Evolutionary conservation across 2,329 filamentous ascomycete species (phyloP).

Genomic region (Xylariaceae sp.): DNA sequence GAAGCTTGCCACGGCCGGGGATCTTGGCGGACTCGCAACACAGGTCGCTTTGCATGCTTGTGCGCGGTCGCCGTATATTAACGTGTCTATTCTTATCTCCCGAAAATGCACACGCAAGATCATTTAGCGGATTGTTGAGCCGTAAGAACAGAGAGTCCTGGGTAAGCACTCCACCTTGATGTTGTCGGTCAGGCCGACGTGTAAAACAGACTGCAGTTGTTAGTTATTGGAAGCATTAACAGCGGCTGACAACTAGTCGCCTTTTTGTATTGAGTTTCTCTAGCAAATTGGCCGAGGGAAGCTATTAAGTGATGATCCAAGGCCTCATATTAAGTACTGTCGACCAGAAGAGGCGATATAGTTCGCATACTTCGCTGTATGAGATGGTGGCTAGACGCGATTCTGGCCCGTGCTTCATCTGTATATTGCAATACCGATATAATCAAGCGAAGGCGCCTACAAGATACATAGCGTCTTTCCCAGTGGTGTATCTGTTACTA

Average conservation of each 20-base stretch:
- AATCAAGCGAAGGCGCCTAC: not conserved
- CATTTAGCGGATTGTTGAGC: slow-evolving; percentile 25
- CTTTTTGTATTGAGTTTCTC: not conserved
- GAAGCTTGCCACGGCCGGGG: slow-evolving; percentile 22
- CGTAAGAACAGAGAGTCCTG: slow-evolving; percentile 7
- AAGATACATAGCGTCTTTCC: no score
- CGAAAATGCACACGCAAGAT: slow-evolving; percentile 25
- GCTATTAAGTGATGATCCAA: not conserved
- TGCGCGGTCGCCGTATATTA: slow-evolving; percentile 35
- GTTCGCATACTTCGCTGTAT: slow-evolving; percentile 16
- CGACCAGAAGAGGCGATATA: slow-evolving; percentile 7
- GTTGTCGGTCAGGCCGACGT: not conserved
- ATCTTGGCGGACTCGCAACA: slow-evolving; percentile 31
- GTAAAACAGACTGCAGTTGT: not conserved
- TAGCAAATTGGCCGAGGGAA: not conserved
- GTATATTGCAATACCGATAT: slow-evolving; percentile 9
- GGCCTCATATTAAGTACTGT: slow-evolving; percentile 12
- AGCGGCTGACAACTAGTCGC: not conserved
- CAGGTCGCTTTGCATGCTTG: slow-evolving; percentile 24
- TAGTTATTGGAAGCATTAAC: no score
- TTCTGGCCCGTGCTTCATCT: slow-evolving; percentile 25
- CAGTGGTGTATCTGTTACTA: no score
- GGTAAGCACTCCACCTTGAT: not conserved
- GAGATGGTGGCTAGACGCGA: slow-evolving; percentile 29
- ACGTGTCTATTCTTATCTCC: slow-evolving; percentile 37